Conservation (phyloP, 176 grass and related monocot genomes). For the Themeda triandra region DNA sequence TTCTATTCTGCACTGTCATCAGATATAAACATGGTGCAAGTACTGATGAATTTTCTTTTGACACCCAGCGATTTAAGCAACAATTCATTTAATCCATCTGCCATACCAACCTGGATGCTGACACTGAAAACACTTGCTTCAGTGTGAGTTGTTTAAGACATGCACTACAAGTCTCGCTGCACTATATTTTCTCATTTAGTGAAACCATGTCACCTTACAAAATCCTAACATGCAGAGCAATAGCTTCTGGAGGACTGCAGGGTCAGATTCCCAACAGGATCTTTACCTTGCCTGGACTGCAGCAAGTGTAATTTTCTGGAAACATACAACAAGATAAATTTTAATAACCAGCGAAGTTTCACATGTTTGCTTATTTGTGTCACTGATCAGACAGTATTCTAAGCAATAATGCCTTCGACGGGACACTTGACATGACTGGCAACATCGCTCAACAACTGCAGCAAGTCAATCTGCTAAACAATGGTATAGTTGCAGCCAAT, state of each 20-base stretch:
- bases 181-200: not conserved
- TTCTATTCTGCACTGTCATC: conserved; percentile 11
- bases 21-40: not conserved
- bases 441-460: conserved; percentile 46
- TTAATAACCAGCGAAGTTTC: conserved; percentile 1
- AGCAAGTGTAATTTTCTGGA: conserved; percentile 78
- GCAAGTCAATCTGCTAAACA: conserved; percentile 64
- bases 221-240: conserved; percentile 55
- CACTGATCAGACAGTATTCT: conserved; percentile 54
- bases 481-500: conserved; percentile 36
- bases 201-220: conserved; percentile 2
- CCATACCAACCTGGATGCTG: conserved; percentile 57
- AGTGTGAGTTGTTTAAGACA: conserved; percentile 58
- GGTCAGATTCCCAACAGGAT: conserved; percentile 44
- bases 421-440: conserved; percentile 52
- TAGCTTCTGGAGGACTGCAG: conserved; percentile 46
- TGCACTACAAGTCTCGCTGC: conserved; percentile 6
- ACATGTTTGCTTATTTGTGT: conserved; percentile 13
- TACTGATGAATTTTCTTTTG: conserved; percentile 1
- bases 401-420: conserved; percentile 54
- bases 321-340: conserved; percentile 12
- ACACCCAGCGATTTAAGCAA: conserved; percentile 78
- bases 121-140: conserved; percentile 45
- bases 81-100: conserved; percentile 53
- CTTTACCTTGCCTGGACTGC: conserved; percentile 55